A percentile compares a stretch with the other conserved stretches of the same genome.
phyloP scores from a whole-genome alignment of 2,329 filamentous ascomycete genomes.

The Fusarium sp. region DNA sequence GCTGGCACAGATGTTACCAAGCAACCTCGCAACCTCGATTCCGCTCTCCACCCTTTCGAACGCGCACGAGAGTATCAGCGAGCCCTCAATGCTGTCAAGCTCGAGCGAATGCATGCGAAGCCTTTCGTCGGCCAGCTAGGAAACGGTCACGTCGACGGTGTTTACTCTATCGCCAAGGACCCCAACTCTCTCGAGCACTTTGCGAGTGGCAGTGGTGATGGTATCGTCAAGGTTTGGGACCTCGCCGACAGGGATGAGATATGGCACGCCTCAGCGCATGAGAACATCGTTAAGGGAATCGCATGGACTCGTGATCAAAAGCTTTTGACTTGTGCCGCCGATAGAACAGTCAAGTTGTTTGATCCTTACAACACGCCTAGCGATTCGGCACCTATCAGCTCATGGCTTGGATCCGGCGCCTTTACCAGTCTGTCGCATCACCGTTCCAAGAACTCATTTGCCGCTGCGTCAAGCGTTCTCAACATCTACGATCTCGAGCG shows the following conservation, averaged over 20 bases:
- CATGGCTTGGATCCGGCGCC: conserved; percentile 84
- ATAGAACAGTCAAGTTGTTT: conserved; percentile 89
- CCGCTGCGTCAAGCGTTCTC: conserved; percentile 79
- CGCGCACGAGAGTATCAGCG: conserved; percentile 78
- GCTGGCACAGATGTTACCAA: conserved; percentile 74
- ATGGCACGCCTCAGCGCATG: conserved; percentile 85
- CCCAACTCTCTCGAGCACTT: conserved; percentile 78
- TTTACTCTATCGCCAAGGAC: conserved; percentile 83
- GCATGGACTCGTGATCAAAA: conserved; percentile 90
- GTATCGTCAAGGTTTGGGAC: conserved; percentile 94
- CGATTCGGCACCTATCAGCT: conserved; percentile 78
- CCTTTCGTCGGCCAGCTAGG: conserved; percentile 87
- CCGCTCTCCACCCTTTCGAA: conserved; percentile 90
- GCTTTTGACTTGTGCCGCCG: conserved; percentile 86
- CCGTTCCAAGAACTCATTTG: conserved; percentile 81
- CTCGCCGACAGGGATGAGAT: conserved; percentile 76
- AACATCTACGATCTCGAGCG: conserved; percentile 90
- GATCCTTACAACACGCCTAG: conserved; percentile 83
- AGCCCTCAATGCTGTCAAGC: conserved; percentile 81
- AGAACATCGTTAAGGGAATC: conserved; percentile 92
- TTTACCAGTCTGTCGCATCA: conserved; percentile 90
- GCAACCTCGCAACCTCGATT: conserved; percentile 79
- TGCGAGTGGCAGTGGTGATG: conserved; percentile 89
- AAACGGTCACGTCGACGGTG: conserved; percentile 89
- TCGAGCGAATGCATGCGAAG: conserved; percentile 87